These are phyloP conservation scores for Fusarium concolor DNA, from an alignment of 2,329 filamentous ascomycete species.

Conservation along the genomic window DNA sequence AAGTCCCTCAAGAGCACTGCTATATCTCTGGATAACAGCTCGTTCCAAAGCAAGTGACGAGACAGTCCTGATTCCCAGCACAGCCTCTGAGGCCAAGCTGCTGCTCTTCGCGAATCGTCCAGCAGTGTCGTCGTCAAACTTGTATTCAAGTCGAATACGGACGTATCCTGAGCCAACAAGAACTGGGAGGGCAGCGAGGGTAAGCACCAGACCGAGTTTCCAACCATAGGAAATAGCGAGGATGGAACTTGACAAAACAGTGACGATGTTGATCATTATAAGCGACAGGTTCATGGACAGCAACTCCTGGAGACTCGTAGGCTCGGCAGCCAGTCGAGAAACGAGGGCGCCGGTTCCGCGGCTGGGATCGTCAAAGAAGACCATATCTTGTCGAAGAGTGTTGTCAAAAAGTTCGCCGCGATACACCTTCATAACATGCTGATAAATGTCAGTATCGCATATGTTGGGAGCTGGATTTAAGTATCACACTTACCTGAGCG, in stretches of 20 bases:
- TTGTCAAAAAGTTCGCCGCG: slow-evolving; percentile 60
- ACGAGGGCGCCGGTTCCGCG: slow-evolving; percentile 56
- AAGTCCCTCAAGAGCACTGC: slow-evolving; percentile 47
- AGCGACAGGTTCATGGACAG: slow-evolving; percentile 61
- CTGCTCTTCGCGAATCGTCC: slow-evolving; percentile 60
- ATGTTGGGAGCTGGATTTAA: background rate
- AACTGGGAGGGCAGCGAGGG: slow-evolving; percentile 59
- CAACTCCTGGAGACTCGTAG: slow-evolving; percentile 63
- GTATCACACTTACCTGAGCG: slow-evolving; percentile 47
- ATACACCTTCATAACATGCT: slow-evolving; percentile 51
- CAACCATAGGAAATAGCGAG: slow-evolving; percentile 61
- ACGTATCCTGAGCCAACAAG: slow-evolving; percentile 60
- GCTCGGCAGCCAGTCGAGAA: slow-evolving; percentile 53
- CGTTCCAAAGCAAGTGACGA: slow-evolving; percentile 61
- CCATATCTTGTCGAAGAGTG: slow-evolving; percentile 66
- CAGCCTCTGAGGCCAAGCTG: slow-evolving; percentile 62
- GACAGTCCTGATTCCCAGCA: slow-evolving; percentile 61
- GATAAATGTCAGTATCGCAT: background rate
- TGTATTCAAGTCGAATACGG: slow-evolving; percentile 61
- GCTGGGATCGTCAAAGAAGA: slow-evolving; percentile 56
- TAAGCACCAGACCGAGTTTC: slow-evolving; percentile 62
- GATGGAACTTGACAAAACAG: slow-evolving; percentile 58
- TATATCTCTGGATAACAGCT: slow-evolving; percentile 55
- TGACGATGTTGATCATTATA: slow-evolving; percentile 60
- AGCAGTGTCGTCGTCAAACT: slow-evolving; percentile 58